Evolutionary conservation across 441 rosid genomes (phyloP), one percentile per base, ranked within the genome.

Genomic region (Gossypium schwendimanii): DNA sequence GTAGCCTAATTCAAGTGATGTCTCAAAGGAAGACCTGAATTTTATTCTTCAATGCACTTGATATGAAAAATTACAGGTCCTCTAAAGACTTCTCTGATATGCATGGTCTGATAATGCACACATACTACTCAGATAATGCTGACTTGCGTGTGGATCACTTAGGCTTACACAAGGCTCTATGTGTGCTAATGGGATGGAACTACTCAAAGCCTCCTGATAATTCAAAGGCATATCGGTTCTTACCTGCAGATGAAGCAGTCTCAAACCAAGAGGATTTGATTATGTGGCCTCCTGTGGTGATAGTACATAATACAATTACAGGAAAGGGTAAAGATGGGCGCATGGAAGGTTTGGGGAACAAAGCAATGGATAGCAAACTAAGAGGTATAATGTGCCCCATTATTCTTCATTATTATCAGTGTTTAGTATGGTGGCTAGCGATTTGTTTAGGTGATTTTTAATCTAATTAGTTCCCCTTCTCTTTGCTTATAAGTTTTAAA

Each of bases 121-220:
- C 97, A 28, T 93, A 93, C 94, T 81, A 78, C 89, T 85, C 86
- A 77, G 98, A 93, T 75, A 87, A 86, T 81, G 83, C 88, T 78
- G 94, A 87, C 72, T 79, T 84, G 78, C 97, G 66, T 71, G 89
- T 89, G 90, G 97, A 85, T 80, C 99, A 96, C 87, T 81, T 93
- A 89, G 99, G 97, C 79, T 87, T 96, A 55, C 97, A 96, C 88
- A 93, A 86, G 85, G 98, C 99, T 77, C 87, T 93, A 12, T 93
- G 99, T 84, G 85, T 87, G 74, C 84, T 96, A 83, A 90, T 90
- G 99, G 96, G 99, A 77, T 96, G 98, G 98, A 87, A 87, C 86
- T 84, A 83, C 84, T 80, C 85, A 28, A 87, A 83, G 90, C 86
- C 91, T 79, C 99, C 97, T 70, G 97, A 96, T 85, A 89, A 86